Evolutionary conservation across 306 rosid species (phyloP), one percentile per base, ranked within the genome.

Genomic region (Pyrus communis): DNA sequence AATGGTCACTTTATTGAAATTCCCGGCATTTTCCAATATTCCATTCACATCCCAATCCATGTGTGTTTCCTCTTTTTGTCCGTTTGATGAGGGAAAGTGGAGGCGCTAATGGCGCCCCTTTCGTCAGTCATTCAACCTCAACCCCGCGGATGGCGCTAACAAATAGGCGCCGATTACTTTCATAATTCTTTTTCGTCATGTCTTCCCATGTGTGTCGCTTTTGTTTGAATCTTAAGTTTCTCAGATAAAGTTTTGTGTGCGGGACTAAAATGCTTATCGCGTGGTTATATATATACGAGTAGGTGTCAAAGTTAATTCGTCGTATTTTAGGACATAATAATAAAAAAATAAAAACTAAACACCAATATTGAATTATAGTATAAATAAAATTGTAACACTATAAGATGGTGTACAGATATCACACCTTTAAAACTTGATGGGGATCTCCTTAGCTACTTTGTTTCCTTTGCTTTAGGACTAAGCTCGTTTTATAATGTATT

Each of bases 31-130:
- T 69, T 70, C 72, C 73, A 66, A 71, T 68, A 71, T 35, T 78
- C 67, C 69, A 76, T 71, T 49, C 55, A 17, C 19, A 0, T 49
- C 17, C 21, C 55, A 19, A 49, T 49, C 7, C 4, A 17, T 49
- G 0, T 15, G 5, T 25, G 57, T 30, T 33, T 58, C 46, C 59
- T 25, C 77, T 83, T 78, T 83, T 78, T 74, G 73, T 69, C 79
- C 69, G 78, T 31, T 68, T 63, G 22, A 63, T 55, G 14, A 57
- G 64, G 78, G 33, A 78, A 84, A 80, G 84, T 84, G 76, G 74
- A 83, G 91, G 89, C 96, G 93, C 77, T 51, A 87, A 84, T 84
- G 88, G 83, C 83, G 93, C 83, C 21, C 42, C 19, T n/a, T 17
- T 25, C 19, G 8, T 38, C 76, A 9, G 30, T 25, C 66, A 14